Evolutionary conservation across 192 early-diverging fungal species (phyloP).

Genomic region (Linnemannia schmuckeri): DNA sequence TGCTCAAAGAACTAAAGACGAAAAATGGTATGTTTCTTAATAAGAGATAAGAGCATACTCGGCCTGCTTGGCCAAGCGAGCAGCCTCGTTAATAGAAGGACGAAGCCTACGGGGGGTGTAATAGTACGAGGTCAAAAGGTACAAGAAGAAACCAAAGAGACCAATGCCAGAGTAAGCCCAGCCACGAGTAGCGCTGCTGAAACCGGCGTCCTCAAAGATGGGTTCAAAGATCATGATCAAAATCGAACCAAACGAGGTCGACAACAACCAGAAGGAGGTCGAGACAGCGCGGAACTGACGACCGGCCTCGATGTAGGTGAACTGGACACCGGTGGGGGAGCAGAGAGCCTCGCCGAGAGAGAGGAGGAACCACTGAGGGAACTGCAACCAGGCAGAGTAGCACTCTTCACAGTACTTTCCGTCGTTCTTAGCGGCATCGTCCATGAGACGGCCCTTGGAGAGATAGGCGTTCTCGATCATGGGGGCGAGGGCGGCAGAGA

Average conservation of each 20-base stretch:
- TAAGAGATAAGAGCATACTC: constrained; percentile 35
- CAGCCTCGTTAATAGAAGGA: constrained; percentile 53
- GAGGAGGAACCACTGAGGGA: constrained; percentile 68
- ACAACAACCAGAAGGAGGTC: constrained; percentile 70
- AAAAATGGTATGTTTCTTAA: constrained; percentile 6
- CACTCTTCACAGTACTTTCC: constrained; percentile 43
- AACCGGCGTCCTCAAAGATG: constrained; percentile 8
- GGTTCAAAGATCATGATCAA: constrained; percentile 50
- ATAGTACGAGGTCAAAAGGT: constrained; percentile 32
- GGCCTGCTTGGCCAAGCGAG: constrained; percentile 46
- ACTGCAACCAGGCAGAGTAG: constrained; percentile 55
- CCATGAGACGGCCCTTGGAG: constrained; percentile 3
- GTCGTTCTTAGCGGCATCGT: constrained; percentile 16
- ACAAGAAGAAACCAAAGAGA: constrained; percentile 51
- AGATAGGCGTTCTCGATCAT: constrained; percentile 33
- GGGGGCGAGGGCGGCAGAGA: constrained; percentile 40
- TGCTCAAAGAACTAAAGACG: background rate
- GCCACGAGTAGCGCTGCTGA: constrained; percentile 19
- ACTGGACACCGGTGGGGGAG: constrained; percentile 73
- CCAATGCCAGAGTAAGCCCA: constrained; percentile 53
- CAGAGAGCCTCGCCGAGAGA: constrained; percentile 70
- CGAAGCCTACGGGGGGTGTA: constrained; percentile 46
- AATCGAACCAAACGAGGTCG: constrained; percentile 59
- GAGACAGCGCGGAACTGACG: constrained; percentile 68
- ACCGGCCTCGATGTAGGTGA: constrained; percentile 75